These are phyloP conservation scores for Podosphaera fusca DNA, from an alignment of 2,329 filamentous ascomycete species.

Conservation along the genomic window DNA sequence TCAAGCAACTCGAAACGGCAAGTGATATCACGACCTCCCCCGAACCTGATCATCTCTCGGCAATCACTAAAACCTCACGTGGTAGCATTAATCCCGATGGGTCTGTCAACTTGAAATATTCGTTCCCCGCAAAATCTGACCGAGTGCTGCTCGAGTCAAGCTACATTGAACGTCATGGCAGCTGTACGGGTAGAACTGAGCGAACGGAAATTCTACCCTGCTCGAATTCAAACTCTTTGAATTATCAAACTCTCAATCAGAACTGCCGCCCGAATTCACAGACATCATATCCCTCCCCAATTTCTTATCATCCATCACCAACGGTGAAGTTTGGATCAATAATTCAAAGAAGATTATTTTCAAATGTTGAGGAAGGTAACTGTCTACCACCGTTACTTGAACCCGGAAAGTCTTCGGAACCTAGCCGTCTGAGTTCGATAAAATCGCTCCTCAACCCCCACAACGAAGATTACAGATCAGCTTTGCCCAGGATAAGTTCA, in stretches of 20 bases:
- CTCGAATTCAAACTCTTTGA: constrained; percentile 20
- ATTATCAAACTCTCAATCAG: background rate
- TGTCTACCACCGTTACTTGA: constrained; percentile 5
- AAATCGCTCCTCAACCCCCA: constrained; percentile 49
- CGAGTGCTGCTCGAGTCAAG: too few relatives aligned
- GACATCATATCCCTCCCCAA: background rate
- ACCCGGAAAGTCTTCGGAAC: constrained; percentile 20
- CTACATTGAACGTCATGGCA: too few relatives aligned
- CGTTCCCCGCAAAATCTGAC: too few relatives aligned
- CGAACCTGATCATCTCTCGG: constrained; percentile 14
- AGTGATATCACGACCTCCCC: constrained; percentile 14
- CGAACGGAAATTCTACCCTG: constrained; percentile 9
- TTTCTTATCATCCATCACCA: background rate
- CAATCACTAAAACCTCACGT: constrained; percentile 14
- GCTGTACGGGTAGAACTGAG: too few relatives aligned
- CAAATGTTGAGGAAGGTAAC: constrained; percentile 31
- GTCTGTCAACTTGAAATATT: constrained; percentile 33
- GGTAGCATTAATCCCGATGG: constrained; percentile 39
- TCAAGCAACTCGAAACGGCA: constrained; percentile 22
- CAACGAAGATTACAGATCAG: constrained; percentile 3
- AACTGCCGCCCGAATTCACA: background rate
- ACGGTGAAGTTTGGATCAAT: background rate
- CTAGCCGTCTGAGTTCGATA: constrained; percentile 49
- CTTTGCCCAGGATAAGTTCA: constrained; percentile 6
- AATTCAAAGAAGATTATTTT: constrained; percentile 40